Evolutionary conservation across 2,329 filamentous ascomycete species (phyloP).

Genomic region (Incumbomyces lentus): DNA sequence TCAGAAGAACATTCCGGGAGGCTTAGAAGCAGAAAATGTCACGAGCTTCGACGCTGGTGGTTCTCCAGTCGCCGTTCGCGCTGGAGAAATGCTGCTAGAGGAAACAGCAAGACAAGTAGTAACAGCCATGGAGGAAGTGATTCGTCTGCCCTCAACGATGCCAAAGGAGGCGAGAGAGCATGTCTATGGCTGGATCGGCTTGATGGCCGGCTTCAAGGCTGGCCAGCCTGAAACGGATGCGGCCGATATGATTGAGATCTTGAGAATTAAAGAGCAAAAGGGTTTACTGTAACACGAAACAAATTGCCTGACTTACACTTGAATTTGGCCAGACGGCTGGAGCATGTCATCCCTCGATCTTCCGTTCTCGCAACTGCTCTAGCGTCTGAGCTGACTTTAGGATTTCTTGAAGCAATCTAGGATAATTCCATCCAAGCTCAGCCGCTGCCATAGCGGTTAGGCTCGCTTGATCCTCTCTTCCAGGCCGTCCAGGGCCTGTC

Average conservation of each 20-base stretch:
- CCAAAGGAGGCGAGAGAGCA: conserved; percentile 17
- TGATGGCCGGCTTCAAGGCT: conserved; percentile 20
- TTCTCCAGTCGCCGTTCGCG: background rate
- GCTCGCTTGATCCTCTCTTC: conserved; percentile 40
- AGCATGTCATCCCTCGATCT: background rate
- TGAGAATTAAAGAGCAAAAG: conserved; percentile 14
- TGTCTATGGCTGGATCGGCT: conserved; percentile 20
- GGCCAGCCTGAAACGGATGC: conserved; percentile 11
- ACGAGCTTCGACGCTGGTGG: conserved; percentile 1
- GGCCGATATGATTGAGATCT: conserved; percentile 11
- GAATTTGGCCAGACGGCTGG: too few species aligned
- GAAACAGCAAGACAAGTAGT: conserved; percentile 15
- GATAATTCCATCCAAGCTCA: conserved; percentile 35
- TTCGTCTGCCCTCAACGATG: conserved; percentile 13
- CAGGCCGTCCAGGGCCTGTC: conserved; percentile 39
- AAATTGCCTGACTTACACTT: too few species aligned
- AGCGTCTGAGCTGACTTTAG: conserved; percentile 21
- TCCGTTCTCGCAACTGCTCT: background rate
- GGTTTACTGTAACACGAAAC: conserved; percentile 12
- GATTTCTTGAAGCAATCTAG: conserved; percentile 29
- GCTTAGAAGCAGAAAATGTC: conserved; percentile 1
- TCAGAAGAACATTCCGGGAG: background rate
- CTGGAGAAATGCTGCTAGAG: conserved; percentile 13
- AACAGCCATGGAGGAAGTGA: conserved; percentile 17
- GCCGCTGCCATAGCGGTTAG: conserved; percentile 36